These are phyloP conservation scores for Hypoxylon intermedium DNA, from an alignment of 495 filamentous ascomycete species.

Conservation along the genomic window DNA sequence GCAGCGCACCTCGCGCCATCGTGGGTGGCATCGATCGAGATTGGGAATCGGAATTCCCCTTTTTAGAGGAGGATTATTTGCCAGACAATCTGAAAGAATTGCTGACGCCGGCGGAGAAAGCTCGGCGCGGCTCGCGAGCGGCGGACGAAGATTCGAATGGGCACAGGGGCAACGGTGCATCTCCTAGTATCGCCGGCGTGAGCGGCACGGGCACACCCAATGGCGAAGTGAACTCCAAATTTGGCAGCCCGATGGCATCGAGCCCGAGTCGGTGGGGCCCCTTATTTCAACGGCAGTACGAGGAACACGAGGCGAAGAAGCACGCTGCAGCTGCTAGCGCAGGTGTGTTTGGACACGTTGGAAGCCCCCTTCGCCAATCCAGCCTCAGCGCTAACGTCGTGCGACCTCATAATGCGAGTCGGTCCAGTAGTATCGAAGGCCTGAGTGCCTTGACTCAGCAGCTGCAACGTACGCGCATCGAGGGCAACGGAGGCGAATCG, in stretches of 20 bases:
- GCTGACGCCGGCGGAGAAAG: conserved; percentile 87
- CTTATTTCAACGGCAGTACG: conserved; percentile 76
- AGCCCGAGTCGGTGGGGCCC: conserved; percentile 89
- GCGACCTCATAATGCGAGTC: conserved; percentile 41
- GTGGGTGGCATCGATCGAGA: conserved; percentile 66
- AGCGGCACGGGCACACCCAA: conserved; percentile 54
- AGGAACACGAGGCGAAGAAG: conserved; percentile 71
- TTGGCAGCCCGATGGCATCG: conserved; percentile 77
- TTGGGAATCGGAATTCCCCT: conserved; percentile 85
- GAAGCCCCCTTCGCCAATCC: conserved; percentile 92
- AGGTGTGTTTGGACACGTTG: conserved; percentile 83
- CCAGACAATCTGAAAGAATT: conserved; percentile 88
- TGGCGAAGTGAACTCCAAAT: conserved; percentile 66
- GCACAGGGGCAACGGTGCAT: conserved; percentile 49
- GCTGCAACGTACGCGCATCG: conserved; percentile 62
- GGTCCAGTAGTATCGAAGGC: conserved; percentile 55
- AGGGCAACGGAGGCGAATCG: conserved; percentile 49
- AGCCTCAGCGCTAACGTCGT: conserved; percentile 72
- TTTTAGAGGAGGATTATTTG: conserved; percentile 87
- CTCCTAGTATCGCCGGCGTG: conserved; percentile 41
- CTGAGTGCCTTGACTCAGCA: conserved; percentile 77
- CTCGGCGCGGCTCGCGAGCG: conserved; percentile 77
- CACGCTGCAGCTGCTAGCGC: conserved; percentile 51
- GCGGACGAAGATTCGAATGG: conserved; percentile 61
- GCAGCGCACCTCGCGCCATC: conserved; percentile 70